Percentiles rank a stretch among this genome's conserved stretches.
Evolutionary conservation across 805 yeast species (phyloP).

Genomic region (Candida loeiensis): DNA sequence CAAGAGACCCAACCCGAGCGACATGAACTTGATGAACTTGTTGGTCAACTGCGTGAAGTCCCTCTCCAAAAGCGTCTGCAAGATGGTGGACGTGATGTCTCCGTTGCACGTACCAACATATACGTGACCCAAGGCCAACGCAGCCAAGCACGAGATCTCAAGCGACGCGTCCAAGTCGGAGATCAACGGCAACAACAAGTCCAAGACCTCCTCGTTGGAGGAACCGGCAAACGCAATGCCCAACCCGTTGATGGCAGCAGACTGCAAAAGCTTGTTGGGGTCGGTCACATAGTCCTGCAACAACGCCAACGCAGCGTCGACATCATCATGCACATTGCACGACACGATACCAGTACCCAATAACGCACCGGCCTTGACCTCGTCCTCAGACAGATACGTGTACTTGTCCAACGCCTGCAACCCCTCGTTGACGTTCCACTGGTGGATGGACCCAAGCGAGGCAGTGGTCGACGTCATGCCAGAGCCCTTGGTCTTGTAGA

Average conservation of each 20-base stretch:
- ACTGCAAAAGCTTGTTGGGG: conserved; percentile 57
- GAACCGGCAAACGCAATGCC: conserved; percentile 96
- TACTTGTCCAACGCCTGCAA: conserved; percentile 86
- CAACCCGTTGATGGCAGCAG: conserved; percentile 84
- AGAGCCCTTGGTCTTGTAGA: conserved; percentile 84
- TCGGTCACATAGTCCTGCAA: conserved; percentile 78
- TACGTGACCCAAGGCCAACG: conserved; percentile 88
- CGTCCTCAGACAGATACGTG: conserved; percentile 78
- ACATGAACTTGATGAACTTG: conserved; percentile 86
- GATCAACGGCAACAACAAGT: conserved; percentile 74
- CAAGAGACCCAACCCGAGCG: conserved; percentile 85
- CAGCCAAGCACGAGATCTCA: conserved; percentile 81
- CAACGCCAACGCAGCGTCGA: conserved; percentile 85
- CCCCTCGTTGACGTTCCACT: conserved; percentile 90
- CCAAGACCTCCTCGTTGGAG: conserved; percentile 76
- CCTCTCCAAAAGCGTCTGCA: conserved; percentile 87
- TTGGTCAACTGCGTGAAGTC: conserved; percentile 71
- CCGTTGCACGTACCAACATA: conserved; percentile 96
- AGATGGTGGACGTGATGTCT: conserved; percentile 85
- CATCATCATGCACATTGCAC: conserved; percentile 91
- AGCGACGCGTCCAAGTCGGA: conserved; percentile 70
- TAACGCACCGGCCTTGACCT: conserved; percentile 93
- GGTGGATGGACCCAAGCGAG: conserved; percentile 80
- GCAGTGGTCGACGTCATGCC: conserved; percentile 94
- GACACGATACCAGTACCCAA: conserved; percentile 93